Evolutionary conservation across 805 yeast genomes (phyloP).

Genomic region (Cyberlindnera bimundalis): DNA sequence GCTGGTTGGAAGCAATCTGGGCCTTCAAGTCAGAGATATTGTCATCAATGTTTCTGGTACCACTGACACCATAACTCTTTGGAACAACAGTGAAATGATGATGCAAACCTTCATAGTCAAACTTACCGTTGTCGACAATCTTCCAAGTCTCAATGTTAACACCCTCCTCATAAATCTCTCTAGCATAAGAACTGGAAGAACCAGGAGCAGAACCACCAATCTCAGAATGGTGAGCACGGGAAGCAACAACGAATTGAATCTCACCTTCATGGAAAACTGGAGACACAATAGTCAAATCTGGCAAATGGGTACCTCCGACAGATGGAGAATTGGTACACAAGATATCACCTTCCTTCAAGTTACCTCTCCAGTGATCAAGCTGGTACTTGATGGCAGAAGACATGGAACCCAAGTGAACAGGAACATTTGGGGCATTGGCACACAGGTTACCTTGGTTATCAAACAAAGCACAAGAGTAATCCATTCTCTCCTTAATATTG

Average conservation of each 20-base stretch:
- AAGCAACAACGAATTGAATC: conserved; percentile 50
- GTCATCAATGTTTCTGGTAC: conserved; percentile 52
- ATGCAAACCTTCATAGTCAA: conserved; percentile 50
- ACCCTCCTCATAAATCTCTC: conserved; percentile 52
- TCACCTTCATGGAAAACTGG: conserved; percentile 49
- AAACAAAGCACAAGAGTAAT: conserved; percentile 46
- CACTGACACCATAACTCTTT: conserved; percentile 48
- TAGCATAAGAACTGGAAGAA: conserved; percentile 53
- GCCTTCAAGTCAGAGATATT: conserved; percentile 48
- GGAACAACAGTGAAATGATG: conserved; percentile 45
- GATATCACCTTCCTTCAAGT: conserved; percentile 41
- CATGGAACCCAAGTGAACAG: conserved; percentile 48
- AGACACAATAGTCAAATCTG: conserved; percentile 53
- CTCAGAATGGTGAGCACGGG: conserved; percentile 91
- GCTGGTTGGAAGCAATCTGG: conserved; percentile 50
- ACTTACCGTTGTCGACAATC: conserved; percentile 44
- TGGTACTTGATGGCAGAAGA: conserved; percentile 39
- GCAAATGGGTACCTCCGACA: conserved; percentile 46
- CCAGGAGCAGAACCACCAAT: conserved; percentile 68
- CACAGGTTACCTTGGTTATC: conserved; percentile 41
- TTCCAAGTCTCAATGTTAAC: conserved; percentile 52
- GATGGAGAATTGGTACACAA: conserved; percentile 41
- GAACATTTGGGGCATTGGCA: conserved; percentile 47
- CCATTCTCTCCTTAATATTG: conserved; percentile 46
- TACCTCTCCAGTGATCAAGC: conserved; percentile 35